A percentile compares a stretch with the other conserved stretches of the same genome.
Evolutionary conservation across 2,329 filamentous ascomycete genomes (phyloP).

Genomic region (Scytalidium sp.): DNA sequence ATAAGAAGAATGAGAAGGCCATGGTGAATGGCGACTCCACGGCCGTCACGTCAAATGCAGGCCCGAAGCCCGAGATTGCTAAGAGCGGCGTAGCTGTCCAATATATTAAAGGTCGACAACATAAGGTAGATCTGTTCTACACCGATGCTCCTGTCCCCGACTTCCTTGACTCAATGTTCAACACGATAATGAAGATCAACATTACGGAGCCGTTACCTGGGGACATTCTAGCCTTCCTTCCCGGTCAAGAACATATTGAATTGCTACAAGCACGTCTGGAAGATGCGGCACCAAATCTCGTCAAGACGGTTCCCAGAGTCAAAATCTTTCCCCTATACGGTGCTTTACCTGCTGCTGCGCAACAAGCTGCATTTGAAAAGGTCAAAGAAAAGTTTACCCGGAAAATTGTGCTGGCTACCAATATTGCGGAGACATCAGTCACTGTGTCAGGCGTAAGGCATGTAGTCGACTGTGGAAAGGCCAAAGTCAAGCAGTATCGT

Average conservation of each 20-base stretch:
- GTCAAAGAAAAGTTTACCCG: conserved; percentile 69
- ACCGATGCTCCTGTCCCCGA: conserved; percentile 72
- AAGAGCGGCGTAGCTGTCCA: conserved; percentile 23
- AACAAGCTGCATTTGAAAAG: conserved; percentile 81
- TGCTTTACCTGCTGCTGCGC: conserved; percentile 80
- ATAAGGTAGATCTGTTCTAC: conserved; percentile 76
- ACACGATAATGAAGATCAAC: conserved; percentile 83
- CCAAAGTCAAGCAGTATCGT: conserved; percentile 90
- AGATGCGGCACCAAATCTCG: conserved; percentile 71
- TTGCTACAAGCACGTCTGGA: conserved; percentile 75
- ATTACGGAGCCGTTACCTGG: conserved; percentile 86
- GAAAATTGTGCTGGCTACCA: conserved; percentile 90
- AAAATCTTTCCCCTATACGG: conserved; percentile 81
- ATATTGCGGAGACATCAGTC: conserved; percentile 98
- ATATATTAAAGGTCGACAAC: conserved; percentile 83
- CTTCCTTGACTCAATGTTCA: conserved; percentile 76
- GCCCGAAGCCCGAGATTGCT: conserved; percentile 4
- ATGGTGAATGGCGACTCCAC: neutral
- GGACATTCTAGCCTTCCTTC: conserved; percentile 88
- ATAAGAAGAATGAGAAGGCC: neutral
- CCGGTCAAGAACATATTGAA: conserved; percentile 91
- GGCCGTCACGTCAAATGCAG: neutral
- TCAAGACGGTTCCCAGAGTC: conserved; percentile 70
- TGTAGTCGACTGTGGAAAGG: conserved; percentile 90
- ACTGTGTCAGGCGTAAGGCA: conserved; percentile 91